These are phyloP conservation scores for Debaryomyces prosopidis DNA, from an alignment of 805 yeast species.

Conservation along the genomic window DNA sequence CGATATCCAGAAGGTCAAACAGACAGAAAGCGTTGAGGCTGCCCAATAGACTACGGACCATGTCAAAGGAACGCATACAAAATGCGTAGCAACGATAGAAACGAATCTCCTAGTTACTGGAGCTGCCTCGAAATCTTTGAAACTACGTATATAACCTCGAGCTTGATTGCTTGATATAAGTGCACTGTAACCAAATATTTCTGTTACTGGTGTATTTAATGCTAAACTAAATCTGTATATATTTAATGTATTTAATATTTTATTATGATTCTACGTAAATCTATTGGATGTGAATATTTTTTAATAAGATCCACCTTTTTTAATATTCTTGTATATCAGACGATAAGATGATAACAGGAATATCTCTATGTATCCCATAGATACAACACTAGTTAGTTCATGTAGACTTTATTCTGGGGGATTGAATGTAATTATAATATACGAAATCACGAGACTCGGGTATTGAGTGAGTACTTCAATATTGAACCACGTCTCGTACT, in stretches of 20 bases:
- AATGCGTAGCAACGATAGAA: too few species aligned
- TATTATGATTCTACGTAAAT: background rate
- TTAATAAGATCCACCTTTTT: too few species aligned
- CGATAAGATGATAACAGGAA: too few species aligned
- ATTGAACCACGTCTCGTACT: background rate
- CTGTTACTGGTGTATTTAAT: background rate
- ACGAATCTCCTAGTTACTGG: too few species aligned
- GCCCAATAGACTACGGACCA: background rate
- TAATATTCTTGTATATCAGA: too few species aligned
- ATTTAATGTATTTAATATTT: background rate
- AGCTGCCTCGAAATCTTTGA: too few species aligned
- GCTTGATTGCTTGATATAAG: background rate
- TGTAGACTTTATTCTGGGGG: too few species aligned
- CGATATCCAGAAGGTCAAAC: conserved; percentile 16
- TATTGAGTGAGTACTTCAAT: background rate
- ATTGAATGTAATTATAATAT: background rate
- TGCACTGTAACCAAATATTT: background rate
- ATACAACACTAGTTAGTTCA: too few species aligned
- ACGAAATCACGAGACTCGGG: background rate
- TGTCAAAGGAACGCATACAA: background rate
- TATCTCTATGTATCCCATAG: background rate
- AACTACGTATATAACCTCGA: background rate
- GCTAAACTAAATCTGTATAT: background rate
- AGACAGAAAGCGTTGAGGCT: conserved; percentile 13
- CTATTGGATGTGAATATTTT: too few species aligned